Percentiles rank a stretch among this genome's conserved stretches.
These are phyloP conservation scores for Jatropha podagrica DNA, from an alignment of 441 rosid genomes.

Conservation along the genomic window DNA sequence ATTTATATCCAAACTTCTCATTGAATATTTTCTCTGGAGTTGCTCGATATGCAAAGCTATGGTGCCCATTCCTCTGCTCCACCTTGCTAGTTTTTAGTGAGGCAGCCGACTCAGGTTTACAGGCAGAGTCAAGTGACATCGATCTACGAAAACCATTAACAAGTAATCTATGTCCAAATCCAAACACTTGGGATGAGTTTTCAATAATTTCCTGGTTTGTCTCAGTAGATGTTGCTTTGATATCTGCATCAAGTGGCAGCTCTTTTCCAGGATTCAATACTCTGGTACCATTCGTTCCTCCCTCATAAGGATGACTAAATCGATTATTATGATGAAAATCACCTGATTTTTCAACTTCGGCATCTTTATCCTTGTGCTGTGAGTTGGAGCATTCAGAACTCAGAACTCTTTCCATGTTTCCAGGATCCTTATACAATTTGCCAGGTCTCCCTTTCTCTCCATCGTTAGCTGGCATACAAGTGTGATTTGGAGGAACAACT, in stretches of 20 bases:
- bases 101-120: conserved; percentile 39
- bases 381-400: conserved; percentile 36
- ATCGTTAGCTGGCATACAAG: conserved; percentile 15
- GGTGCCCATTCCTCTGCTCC: conserved; percentile 41
- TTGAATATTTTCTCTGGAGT: conserved; percentile 25
- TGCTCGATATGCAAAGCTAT: conserved; percentile 26
- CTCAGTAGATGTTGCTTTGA: conserved; percentile 32
- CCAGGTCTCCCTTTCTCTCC: conserved; percentile 30
- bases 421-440: conserved; percentile 34
- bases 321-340: conserved; percentile 22
- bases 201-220: conserved; percentile 39
- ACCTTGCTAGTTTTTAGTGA: conserved; percentile 32
- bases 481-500: conserved; percentile 18
- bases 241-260: conserved; percentile 30
- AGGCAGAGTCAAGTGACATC: conserved; percentile 41
- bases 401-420: conserved; percentile 28
- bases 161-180: conserved; percentile 64
- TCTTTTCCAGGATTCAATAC: conserved; percentile 35
- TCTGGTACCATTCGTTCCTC: conserved; percentile 24
- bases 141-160: conserved; percentile 56
- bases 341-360: conserved; percentile 25
- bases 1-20: conserved; percentile 39
- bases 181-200: conserved; percentile 49
- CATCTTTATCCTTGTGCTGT: conserved; percentile 30
- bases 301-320: conserved; percentile 29